Base-by-base conservation (phyloP, 805 yeast species). In the Yarrowia hollandica region DNA sequence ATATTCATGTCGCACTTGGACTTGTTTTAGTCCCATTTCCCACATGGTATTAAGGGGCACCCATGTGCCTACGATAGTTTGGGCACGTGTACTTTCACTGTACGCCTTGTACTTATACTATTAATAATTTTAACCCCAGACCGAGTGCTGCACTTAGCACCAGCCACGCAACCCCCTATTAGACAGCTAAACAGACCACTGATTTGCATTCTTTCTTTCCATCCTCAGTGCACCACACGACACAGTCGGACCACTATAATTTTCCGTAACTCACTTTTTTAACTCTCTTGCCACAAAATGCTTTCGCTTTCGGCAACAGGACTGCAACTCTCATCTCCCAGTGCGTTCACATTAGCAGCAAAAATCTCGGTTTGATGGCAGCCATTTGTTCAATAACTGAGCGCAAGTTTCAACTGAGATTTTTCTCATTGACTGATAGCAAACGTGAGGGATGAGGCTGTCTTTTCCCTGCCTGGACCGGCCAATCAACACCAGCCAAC, bases 121-220 rank as follows among this genome's bases (percentile, higher is more conserved):
- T n/a, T n/a, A n/a, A n/a, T n/a, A n/a, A n/a, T n/a, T n/a, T n/a
- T n/a, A n/a, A n/a, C n/a, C n/a, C n/a, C n/a, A n/a, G n/a, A n/a
- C n/a, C n/a, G n/a, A n/a, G n/a, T n/a, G n/a, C n/a, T n/a, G n/a
- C n/a, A n/a, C n/a, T n/a, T n/a, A n/a, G n/a, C n/a, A n/a, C n/a
- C n/a, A n/a, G n/a, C n/a, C n/a, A n/a, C n/a, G n/a, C n/a, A n/a
- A n/a, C n/a, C n/a, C n/a, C n/a, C n/a, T n/a, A n/a, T 18, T 18
- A 34, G 19, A 22, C 30, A 9, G 5, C 33, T 26, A 41, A 41
- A 16, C 48, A 16, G 26, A 14, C 52, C 19, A 28, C 28, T 25
- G 50, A 42, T 42, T 28, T 42, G 21, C 52, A 28, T 44, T 44
- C 52, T n/a, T 5, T 44, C 52, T 44, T 30, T 30, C 52, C 35